Percentiles rank a stretch among this genome's conserved stretches.
Conservation (phyloP, 768 basidiomycete species). For the Collybiopsis confluens region DNA sequence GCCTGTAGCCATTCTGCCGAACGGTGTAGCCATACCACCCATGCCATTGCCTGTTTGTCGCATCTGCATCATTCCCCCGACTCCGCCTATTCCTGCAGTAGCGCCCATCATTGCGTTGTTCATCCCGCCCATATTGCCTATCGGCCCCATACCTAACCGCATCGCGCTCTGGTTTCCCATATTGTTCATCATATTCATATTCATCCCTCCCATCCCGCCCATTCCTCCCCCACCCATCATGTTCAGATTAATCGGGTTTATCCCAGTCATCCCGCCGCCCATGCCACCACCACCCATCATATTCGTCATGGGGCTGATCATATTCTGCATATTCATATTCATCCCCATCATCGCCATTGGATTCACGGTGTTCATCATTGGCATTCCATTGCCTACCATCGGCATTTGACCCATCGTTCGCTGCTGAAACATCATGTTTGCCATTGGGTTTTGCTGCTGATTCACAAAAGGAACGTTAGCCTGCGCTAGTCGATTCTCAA, state of each 20-base stretch:
- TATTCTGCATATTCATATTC: constrained; percentile 34
- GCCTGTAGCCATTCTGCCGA: constrained; percentile 37
- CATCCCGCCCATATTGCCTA: constrained; percentile 21
- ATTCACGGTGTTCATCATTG: constrained; percentile 42
- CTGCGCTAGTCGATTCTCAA: constrained; percentile 30
- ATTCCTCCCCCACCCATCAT: constrained; percentile 26
- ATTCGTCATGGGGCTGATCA: constrained; percentile 30
- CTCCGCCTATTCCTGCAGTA: constrained; percentile 7
- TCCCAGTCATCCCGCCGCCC: constrained; percentile 10
- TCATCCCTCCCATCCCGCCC: constrained; percentile 32
- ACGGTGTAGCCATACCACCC: constrained; percentile 22
- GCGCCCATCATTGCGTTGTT: constrained; percentile 20
- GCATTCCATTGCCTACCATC: constrained; percentile 33
- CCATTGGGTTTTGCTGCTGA: constrained; percentile 34
- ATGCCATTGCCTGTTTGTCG: constrained; percentile 19
- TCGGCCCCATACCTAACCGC: constrained; percentile 19
- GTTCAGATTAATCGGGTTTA: constrained; percentile 16
- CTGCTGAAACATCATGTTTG: constrained; percentile 44
- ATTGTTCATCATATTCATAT: constrained; percentile 19
- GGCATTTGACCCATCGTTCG: constrained; percentile 45
- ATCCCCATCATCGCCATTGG: constrained; percentile 49
- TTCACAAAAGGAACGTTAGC: constrained; percentile 27
- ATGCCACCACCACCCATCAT: constrained; percentile 18
- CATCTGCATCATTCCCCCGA: constrained; percentile 9
- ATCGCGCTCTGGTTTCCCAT: no score